Conservation (phyloP, 352 stramenopile species). For the Phytophthora crassamura region DNA sequence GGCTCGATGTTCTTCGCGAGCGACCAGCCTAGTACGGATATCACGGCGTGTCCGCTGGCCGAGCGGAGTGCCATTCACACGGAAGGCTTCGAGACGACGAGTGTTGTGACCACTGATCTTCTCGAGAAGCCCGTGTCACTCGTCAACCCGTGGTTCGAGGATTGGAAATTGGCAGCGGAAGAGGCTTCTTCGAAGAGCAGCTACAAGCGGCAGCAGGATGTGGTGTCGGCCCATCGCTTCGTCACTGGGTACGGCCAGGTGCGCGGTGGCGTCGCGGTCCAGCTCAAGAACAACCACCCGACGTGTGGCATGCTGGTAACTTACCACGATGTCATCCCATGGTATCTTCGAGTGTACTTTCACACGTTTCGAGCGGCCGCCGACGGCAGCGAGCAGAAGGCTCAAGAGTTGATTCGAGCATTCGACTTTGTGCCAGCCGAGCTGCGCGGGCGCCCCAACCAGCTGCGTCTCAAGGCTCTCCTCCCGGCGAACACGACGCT, state of each 20-base stretch:
- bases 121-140: slow-evolving; percentile 19
- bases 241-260: slow-evolving; percentile 81
- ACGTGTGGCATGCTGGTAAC: slow-evolving; percentile 57
- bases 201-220: slow-evolving; percentile 31
- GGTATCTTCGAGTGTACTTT: slow-evolving; percentile 84
- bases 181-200: slow-evolving; percentile 11
- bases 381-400: slow-evolving; percentile 15
- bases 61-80: slow-evolving; percentile 46
- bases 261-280: slow-evolving; percentile 72
- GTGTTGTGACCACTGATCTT: slow-evolving; percentile 29
- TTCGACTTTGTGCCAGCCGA: slow-evolving; percentile 73
- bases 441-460: slow-evolving; percentile 57
- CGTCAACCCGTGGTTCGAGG: slow-evolving; percentile 26
- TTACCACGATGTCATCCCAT: slow-evolving; percentile 84
- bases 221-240: slow-evolving; percentile 75
- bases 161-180: slow-evolving; percentile 28
- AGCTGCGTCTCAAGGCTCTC: slow-evolving; percentile 58
- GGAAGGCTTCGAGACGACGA: slow-evolving; percentile 23
- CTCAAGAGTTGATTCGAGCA: slow-evolving; percentile 16
- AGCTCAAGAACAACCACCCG: slow-evolving; percentile 64
- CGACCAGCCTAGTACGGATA: slow-evolving; percentile 4
- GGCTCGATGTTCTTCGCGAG: slow-evolving; percentile 53
- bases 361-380: slow-evolving; percentile 55
- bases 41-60: slow-evolving; percentile 53
- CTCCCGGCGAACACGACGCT: slow-evolving; percentile 64